phyloP scores from a whole-genome alignment of 2,329 filamentous ascomycete genomes.

The Colletotrichum sp. region DNA sequence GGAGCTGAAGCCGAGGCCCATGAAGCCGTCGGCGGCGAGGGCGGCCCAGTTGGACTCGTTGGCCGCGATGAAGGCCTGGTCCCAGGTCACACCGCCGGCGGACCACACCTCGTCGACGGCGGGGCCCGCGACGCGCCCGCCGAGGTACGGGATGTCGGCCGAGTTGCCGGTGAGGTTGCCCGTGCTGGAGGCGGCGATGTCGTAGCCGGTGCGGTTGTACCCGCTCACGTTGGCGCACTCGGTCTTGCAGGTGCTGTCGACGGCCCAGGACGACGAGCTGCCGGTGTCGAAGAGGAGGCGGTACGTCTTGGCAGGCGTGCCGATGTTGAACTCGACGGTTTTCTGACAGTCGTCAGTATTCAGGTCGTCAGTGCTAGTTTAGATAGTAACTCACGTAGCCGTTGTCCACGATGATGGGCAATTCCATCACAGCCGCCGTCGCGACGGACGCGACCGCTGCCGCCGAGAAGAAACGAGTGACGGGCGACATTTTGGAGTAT shows the following conservation, averaged over 20 bases:
- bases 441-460: conserved; percentile 6
- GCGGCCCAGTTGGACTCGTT: conserved; percentile 32
- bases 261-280: conserved; percentile 37
- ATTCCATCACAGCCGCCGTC: conserved; percentile 15
- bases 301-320: conserved; percentile 31
- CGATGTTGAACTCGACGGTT: conserved; percentile 21
- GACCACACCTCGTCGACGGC: conserved; percentile 32
- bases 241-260: conserved; percentile 29
- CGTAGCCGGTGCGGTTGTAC: conserved; percentile 32
- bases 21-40: conserved; percentile 36
- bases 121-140: conserved; percentile 28
- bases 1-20: conserved; percentile 37
- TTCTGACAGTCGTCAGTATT: background rate
- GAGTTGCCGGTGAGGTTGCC: conserved; percentile 11
- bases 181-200: conserved; percentile 29
- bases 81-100: conserved; percentile 25
- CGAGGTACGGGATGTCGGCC: conserved; percentile 34
- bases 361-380: rapidly evolving
- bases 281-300: conserved; percentile 39
- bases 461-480: conserved; percentile 5
- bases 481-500: background rate
- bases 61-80: conserved; percentile 33
- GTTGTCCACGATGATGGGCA: conserved; percentile 19
- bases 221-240: conserved; percentile 29
- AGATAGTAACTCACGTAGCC: background rate